These are phyloP conservation scores for Salisapilia sapeloensis DNA, from an alignment of 352 stramenopile genomes.

Conservation along the genomic window DNA sequence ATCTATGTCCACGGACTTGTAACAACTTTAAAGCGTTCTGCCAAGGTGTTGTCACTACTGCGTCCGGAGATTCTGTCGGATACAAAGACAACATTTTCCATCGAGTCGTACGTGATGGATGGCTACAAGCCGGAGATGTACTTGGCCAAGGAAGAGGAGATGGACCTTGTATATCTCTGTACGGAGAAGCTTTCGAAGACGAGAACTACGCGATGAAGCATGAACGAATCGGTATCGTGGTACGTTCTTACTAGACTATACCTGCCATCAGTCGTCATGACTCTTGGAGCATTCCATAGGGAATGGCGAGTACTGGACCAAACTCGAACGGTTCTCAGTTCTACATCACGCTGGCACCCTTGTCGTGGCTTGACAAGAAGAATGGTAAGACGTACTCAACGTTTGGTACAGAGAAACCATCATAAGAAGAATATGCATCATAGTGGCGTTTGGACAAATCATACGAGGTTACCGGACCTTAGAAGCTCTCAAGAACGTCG, in stretches of 20 bases:
- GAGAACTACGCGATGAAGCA: slow-evolving; percentile 59
- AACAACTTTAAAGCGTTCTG: slow-evolving; percentile 65
- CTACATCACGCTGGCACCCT: slow-evolving; percentile 91
- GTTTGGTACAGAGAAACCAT: no score
- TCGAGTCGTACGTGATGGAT: slow-evolving; percentile 37
- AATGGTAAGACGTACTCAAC: slow-evolving; percentile 17
- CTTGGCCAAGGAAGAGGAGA: slow-evolving; percentile 19
- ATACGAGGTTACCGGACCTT: slow-evolving; percentile 43
- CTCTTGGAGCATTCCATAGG: slow-evolving; percentile 28
- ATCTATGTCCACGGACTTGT: slow-evolving; percentile 44
- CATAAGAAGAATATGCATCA: slow-evolving; percentile 1
- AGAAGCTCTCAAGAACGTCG: slow-evolving; percentile 21
- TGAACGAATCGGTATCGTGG: slow-evolving; percentile 37
- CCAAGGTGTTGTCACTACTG: slow-evolving; percentile 21
- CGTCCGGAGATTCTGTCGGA: slow-evolving; percentile 18
- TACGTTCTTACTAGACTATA: slow-evolving; percentile 6
- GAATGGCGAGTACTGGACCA: slow-evolving; percentile 94
- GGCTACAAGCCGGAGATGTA: slow-evolving; percentile 64
- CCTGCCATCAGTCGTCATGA: slow-evolving; percentile 1
- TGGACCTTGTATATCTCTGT: slow-evolving; percentile 30
- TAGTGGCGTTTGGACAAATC: slow-evolving; percentile 62
- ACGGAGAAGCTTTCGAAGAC: slow-evolving; percentile 41
- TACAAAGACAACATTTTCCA: slow-evolving; percentile 46
- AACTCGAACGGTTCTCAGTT: slow-evolving; percentile 98
- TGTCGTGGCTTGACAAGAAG: slow-evolving; percentile 46